A percentile compares a stretch with the other conserved stretches of the same genome.
Evolutionary conservation across 1,284 basidiomycete genomes (phyloP).

Genomic region (Cutaneotrichosporon arboriforme): DNA sequence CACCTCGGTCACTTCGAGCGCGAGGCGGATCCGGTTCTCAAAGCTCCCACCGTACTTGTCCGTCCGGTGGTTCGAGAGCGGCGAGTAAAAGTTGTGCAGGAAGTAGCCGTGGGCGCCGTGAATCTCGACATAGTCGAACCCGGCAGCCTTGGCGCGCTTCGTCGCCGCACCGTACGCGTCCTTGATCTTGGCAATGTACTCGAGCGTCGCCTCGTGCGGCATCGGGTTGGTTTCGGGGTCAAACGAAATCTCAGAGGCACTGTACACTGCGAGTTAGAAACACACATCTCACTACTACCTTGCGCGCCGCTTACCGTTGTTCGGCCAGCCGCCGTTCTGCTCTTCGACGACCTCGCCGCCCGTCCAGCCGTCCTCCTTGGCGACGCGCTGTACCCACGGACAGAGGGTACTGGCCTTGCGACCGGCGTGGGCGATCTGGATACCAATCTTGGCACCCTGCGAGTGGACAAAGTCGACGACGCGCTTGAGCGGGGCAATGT

Average conservation of each 20-base stretch:
- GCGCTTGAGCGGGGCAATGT: slow-evolving; percentile 61
- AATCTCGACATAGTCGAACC: slow-evolving; percentile 77
- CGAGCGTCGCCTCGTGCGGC: slow-evolving; percentile 57
- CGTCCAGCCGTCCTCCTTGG: slow-evolving; percentile 37
- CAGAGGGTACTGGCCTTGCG: slow-evolving; percentile 63
- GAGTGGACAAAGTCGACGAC: slow-evolving; percentile 72
- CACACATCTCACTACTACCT: no score
- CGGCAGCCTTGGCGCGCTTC: slow-evolving; percentile 58
- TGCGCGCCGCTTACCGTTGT: slow-evolving; percentile 50
- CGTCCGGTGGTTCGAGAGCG: slow-evolving; percentile 62
- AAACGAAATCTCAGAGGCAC: slow-evolving; percentile 59
- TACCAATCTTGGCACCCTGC: slow-evolving; percentile 61
- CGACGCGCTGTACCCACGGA: slow-evolving; percentile 54
- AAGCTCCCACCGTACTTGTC: slow-evolving; percentile 70
- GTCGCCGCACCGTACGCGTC: slow-evolving; percentile 63
- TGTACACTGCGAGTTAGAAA: slow-evolving; percentile 39
- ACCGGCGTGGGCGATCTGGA: slow-evolving; percentile 76
- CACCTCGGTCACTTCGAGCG: slow-evolving; percentile 56
- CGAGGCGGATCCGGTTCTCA: slow-evolving; percentile 65
- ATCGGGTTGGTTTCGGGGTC: slow-evolving; percentile 49
- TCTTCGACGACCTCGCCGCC: slow-evolving; percentile 43
- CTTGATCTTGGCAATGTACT: slow-evolving; percentile 59
- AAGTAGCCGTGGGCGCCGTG: slow-evolving; percentile 68
- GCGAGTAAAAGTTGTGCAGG: slow-evolving; percentile 60
- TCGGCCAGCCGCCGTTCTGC: slow-evolving; percentile 64